Conservation (phyloP, 2,329 filamentous ascomycete species). For the Ascosphaera aggregata region DNA sequence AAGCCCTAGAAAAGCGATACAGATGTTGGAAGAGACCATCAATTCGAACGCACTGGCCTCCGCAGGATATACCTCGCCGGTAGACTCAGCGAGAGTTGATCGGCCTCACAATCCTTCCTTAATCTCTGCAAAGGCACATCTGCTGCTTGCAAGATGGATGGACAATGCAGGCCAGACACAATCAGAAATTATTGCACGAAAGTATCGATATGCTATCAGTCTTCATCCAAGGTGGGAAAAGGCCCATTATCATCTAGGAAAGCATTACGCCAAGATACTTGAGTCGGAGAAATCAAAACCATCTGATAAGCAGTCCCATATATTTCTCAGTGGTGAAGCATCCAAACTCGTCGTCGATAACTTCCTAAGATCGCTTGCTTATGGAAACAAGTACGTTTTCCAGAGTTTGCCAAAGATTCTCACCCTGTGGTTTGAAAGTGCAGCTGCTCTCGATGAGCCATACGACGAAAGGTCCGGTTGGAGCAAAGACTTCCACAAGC, state of each 20-base stretch:
- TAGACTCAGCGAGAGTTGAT: conserved; percentile 8
- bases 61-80: conserved; percentile 15
- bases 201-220: conserved; percentile 52
- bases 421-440: conserved; percentile 86
- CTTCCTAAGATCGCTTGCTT: conserved; percentile 65
- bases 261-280: conserved; percentile 89
- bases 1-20: conserved; percentile 84
- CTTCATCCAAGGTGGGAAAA: conserved; percentile 55
- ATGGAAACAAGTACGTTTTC: conserved; percentile 86
- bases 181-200: conserved; percentile 50
- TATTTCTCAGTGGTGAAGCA: conserved; percentile 58
- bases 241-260: conserved; percentile 87
- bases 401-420: conserved; percentile 80
- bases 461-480: conserved; percentile 24
- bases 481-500: conserved; percentile 21
- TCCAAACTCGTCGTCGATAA: conserved; percentile 84
- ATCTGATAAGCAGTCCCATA: conserved; percentile 51
- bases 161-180: conserved; percentile 88
- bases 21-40: conserved; percentile 71
- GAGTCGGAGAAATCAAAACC: conserved; percentile 68
- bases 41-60: conserved; percentile 49
- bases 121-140: conserved; percentile 35
- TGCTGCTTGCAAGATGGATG: conserved; percentile 90
- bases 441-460: conserved; percentile 44
- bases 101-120: neutral